Base-by-base conservation (phyloP, 129 eudicot genomes). In the Tagetes erecta region DNA sequence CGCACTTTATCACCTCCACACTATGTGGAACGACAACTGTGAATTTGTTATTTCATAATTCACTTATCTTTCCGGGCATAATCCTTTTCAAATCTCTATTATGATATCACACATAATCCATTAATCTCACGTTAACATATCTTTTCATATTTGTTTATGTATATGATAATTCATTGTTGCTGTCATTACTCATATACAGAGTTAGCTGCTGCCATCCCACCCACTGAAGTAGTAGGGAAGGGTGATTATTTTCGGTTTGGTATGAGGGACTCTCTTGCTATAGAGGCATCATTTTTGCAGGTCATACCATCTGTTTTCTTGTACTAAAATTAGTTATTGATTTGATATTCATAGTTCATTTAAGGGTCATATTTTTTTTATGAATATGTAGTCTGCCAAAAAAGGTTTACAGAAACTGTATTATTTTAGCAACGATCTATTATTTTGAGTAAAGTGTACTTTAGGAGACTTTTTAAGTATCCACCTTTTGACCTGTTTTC, bases 191-290 rank as follows among this genome's bases (percentile, higher is more conserved):
- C 77, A 71, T 72, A 6, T 64, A 44, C 86, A 95, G 99, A 91
- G 83, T 67, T 87, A 40, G 94, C 99, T 71, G 97, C 99, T 73
- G 87, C 97, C 52, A 59, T 91, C 56, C 99, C 99, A 51, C 81
- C 10, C 60, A 75, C 93, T 0, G 99, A 91, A 78, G 68, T 95
- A 53, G 97, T 95, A 47, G 99, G 97, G 69, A 95, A 91, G 78
- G 87, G 99, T 80, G 99, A 95, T 67, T 95, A 91, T 80, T 95
- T 94, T 75, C 91, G 97, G 55, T 95, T 95, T 82, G 97, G 99
- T 62, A 85, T 95, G 99, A 82, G 99, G 68, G 99, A 95, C 85
- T 95, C 99, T 73, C 96, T 95, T 84, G 99, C 99, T 45, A 88
- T 95, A 68, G 99, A 94, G 74, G 97, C 99, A 57, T 82, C 96